A percentile compares a stretch with the other conserved stretches of the same genome.
These are phyloP conservation scores for Spergularia bocconei DNA, from an alignment of 148 eudicot genomes.

Conservation along the genomic window DNA sequence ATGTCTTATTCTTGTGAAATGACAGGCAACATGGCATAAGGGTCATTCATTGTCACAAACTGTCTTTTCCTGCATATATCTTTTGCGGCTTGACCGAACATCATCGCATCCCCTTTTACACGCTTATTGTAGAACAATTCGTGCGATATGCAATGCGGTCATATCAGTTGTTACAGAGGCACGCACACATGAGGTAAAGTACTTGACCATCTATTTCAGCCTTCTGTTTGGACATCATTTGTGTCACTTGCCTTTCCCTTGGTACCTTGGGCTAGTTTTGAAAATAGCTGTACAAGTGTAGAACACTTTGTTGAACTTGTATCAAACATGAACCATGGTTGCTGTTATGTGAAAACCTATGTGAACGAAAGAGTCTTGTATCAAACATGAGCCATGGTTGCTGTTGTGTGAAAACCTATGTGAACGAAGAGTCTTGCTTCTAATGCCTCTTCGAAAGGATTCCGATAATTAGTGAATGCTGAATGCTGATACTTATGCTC, in stretches of 20 bases:
- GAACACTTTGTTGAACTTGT: not conserved
- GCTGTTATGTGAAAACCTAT: not conserved
- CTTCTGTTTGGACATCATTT: constrained; percentile 2
- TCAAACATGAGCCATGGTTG: not conserved
- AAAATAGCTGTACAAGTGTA: not conserved
- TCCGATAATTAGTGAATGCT: not conserved
- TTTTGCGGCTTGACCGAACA: constrained; percentile 79
- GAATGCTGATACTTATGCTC: not conserved
- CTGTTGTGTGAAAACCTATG: not conserved
- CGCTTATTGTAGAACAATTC: constrained; percentile 76
- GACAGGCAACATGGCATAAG: constrained; percentile 99
- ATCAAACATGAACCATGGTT: not conserved
- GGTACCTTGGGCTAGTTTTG: not conserved
- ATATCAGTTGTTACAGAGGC: constrained; percentile 86
- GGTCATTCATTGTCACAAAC: constrained; percentile 97
- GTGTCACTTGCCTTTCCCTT: constrained; percentile 2
- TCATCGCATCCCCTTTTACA: constrained; percentile 78
- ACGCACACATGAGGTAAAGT: constrained; percentile 96
- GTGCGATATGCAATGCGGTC: constrained; percentile 83
- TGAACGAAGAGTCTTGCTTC: not conserved
- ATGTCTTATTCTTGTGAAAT: constrained; percentile 20
- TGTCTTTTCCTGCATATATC: constrained; percentile 86
- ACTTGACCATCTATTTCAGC: constrained; percentile 41
- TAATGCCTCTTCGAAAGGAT: not conserved
- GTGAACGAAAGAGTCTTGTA: not conserved